Conservation (phyloP, 352 stramenopile genomes). For the Blastocystis sp. region DNA sequence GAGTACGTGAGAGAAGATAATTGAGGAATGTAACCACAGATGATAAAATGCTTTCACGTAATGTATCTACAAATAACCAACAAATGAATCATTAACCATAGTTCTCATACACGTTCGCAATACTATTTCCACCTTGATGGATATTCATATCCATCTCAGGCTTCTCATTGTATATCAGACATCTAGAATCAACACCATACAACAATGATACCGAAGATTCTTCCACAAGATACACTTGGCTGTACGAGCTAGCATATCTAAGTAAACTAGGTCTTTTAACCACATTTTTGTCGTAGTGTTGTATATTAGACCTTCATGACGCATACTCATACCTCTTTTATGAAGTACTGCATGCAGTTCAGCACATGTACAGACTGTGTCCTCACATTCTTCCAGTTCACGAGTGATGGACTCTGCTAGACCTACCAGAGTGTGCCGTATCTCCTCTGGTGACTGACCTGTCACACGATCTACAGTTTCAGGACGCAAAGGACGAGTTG, state of each 20-base stretch:
- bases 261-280: constrained; percentile 17
- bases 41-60: background rate
- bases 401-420: background rate
- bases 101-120: background rate
- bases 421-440: background rate
- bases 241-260: constrained; percentile 46
- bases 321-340: background rate
- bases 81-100: background rate
- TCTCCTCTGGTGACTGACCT: background rate
- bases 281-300: background rate
- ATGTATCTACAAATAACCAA: background rate
- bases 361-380: background rate
- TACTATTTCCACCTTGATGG: background rate
- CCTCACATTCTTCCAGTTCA: constrained; percentile 21
- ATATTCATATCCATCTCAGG: background rate
- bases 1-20: constrained; percentile 1
- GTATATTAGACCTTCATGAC: constrained; percentile 22
- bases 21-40: constrained; percentile 34
- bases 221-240: constrained; percentile 53
- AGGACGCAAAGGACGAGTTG: background rate
- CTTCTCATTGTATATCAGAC: constrained; percentile 55
- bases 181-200: background rate
- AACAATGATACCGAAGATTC: background rate
- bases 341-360: constrained; percentile 13
- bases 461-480: background rate